Base-by-base conservation (phyloP, 257 asterid genomes). In the Primulina tabacum region DNA sequence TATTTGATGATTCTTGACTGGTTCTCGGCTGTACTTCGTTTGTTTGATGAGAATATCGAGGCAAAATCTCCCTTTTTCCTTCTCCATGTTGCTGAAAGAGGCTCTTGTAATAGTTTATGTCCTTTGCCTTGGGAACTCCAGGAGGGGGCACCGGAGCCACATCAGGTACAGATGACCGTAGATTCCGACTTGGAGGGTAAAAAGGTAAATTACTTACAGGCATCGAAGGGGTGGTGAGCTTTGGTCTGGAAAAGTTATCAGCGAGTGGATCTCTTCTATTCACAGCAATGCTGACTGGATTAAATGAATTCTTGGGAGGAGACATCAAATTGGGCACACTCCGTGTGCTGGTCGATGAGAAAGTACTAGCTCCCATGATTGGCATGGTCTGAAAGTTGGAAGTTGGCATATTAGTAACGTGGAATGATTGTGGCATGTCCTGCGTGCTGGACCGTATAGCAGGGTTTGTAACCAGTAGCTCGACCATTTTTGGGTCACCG, bases 71-170 rank as follows among this genome's bases (percentile, higher is more conserved):
- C 69, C 78, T 88, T 65, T 78, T 82, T 21, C 82, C 91, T 61
- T 74, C 85, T 68, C 95, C 95, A 8, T 83, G 91, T 62, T 85
- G 91, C 80, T 83, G 88, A 53, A 85, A 75, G 59, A 88, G 77
- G 68, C 83, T 78, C 83, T 83, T 88, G 65, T 78, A 88, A 5
- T 85, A 88, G 84, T 79, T 85, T 7, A 79, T 67, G 68, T 88
- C 95, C 75, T 76, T 85, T 5, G 74, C 47, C 52, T 80, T 67
- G 1, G 78, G 73, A 47, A 69, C 71, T 17, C 73, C 71, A 21
- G 78, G 71, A 12, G 77, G 8, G 7, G 87, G 71, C 3, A 80
- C 70, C 20, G 75, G 70, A 30, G 52, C n/a, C 3, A 56, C 67
- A 11, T 71, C 82, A 7, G 73, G 67, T 14, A 34, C 66, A 59